Conservation (phyloP, 1,139 yeast genomes). For the Nakaseomyces uthaithaninus region DNA sequence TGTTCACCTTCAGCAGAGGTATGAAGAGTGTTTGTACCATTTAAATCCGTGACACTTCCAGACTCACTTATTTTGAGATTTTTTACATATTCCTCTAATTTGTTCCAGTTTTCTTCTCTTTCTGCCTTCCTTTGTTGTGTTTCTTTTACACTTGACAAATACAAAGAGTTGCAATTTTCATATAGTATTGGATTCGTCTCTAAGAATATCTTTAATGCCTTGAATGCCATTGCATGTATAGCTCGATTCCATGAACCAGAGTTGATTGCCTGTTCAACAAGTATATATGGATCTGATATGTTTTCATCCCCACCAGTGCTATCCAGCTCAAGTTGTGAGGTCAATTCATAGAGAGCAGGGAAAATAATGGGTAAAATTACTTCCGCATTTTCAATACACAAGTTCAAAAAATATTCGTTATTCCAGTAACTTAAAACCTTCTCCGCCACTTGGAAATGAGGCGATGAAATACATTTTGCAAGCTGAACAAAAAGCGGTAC, state of each 20-base stretch:
- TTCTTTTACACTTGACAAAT: constrained; percentile 41
- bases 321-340: constrained; percentile 42
- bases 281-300: constrained; percentile 31
- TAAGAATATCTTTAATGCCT: constrained; percentile 86
- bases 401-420: constrained; percentile 83
- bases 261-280: constrained; percentile 34
- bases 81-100: constrained; percentile 55
- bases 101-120: constrained; percentile 68
- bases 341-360: constrained; percentile 80
- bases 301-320: constrained; percentile 33
- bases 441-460: constrained; percentile 96
- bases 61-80: constrained; percentile 26
- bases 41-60: not conserved
- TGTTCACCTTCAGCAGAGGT: not conserved
- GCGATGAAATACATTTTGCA: constrained; percentile 87
- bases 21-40: not conserved
- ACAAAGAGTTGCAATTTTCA: constrained; percentile 83
- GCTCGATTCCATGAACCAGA: constrained; percentile 74
- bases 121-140: constrained; percentile 35
- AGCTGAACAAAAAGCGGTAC: constrained; percentile 91
- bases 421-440: constrained; percentile 92
- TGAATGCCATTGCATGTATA: constrained; percentile 82
- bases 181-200: constrained; percentile 87
- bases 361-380: constrained; percentile 88
- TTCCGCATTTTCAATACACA: constrained; percentile 86